Percentiles rank a stretch among this genome's conserved stretches.
phyloP scores from a whole-genome alignment of 495 filamentous ascomycete genomes.

The Xylaria bambusicola region DNA sequence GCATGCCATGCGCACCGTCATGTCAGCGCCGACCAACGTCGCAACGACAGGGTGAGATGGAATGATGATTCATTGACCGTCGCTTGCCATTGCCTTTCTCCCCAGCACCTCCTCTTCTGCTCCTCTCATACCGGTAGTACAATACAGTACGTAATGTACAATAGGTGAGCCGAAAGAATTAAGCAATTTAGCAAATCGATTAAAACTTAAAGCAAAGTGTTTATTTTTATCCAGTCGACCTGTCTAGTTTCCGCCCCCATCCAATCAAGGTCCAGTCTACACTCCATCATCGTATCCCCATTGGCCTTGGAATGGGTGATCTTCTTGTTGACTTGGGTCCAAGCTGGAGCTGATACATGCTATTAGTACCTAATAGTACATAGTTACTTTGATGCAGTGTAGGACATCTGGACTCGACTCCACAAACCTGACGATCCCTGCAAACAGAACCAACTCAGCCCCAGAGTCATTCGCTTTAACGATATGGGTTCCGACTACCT shows the following conservation, averaged over 20 bases:
- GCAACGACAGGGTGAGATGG: neutral
- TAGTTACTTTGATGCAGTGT: neutral
- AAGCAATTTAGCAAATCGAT: neutral
- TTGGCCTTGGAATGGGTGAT: too few species aligned
- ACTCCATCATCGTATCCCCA: neutral
- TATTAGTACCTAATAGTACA: too few species aligned
- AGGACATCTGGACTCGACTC: neutral
- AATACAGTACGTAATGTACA: too few species aligned
- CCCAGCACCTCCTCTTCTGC: too few species aligned
- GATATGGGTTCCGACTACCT: too few species aligned
- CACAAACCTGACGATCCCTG: neutral
- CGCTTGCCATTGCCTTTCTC: too few species aligned
- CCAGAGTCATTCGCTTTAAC: conserved; percentile 3
- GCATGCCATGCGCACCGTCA: neutral
- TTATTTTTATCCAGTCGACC: conserved; percentile 10
- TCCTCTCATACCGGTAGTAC: too few species aligned
- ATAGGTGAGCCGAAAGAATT: too few species aligned
- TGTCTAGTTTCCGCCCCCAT: neutral
- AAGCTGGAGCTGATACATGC: too few species aligned
- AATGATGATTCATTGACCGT: conserved; percentile 8
- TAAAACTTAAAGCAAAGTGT: neutral
- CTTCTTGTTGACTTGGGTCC: too few species aligned
- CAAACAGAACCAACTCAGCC: conserved; percentile 8
- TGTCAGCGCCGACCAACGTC: neutral
- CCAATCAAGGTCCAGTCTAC: neutral